These are phyloP conservation scores for Kuraishia floccosa DNA, from an alignment of 805 yeast species.

Conservation along the genomic window DNA sequence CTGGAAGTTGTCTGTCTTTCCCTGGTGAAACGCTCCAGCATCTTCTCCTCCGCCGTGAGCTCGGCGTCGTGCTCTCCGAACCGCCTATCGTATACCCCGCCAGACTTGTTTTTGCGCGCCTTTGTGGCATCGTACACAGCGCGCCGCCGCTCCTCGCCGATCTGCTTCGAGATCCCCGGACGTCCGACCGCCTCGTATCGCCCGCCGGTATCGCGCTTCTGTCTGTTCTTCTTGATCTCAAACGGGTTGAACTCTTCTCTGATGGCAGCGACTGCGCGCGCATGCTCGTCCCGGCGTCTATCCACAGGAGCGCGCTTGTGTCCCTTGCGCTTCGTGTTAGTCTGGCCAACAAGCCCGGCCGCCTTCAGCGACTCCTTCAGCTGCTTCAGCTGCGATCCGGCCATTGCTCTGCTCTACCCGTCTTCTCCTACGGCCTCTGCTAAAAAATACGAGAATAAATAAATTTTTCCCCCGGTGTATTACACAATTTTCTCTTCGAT, in stretches of 20 bases:
- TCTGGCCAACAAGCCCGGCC: constrained; percentile 80
- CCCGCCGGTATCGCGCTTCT: constrained; percentile 41
- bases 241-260: constrained; percentile 86
- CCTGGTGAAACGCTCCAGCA: constrained; percentile 88
- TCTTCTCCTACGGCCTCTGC: too few relatives aligned
- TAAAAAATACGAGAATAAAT: too few relatives aligned
- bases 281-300: constrained; percentile 59
- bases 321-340: constrained; percentile 50
- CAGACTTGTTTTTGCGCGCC: constrained; percentile 56
- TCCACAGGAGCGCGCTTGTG: constrained; percentile 48
- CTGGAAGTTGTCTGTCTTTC: constrained; percentile 61
- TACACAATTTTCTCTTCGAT: constrained; percentile 29
- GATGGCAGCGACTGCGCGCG: constrained; percentile 42
- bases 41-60: constrained; percentile 81
- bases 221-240: constrained; percentile 62
- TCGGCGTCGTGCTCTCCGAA: constrained; percentile 77
- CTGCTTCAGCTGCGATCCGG: constrained; percentile 80
- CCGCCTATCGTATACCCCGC: constrained; percentile 75
- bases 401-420: too few relatives aligned
- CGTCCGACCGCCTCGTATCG: constrained; percentile 23
- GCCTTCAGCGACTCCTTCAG: constrained; percentile 67
- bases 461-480: too few relatives aligned
- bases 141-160: constrained; percentile 53
- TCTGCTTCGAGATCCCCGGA: constrained; percentile 60
- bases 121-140: constrained; percentile 55